Evolutionary conservation across 192 early-diverging fungal species (phyloP).

Genomic region (Podila epicladia): DNA sequence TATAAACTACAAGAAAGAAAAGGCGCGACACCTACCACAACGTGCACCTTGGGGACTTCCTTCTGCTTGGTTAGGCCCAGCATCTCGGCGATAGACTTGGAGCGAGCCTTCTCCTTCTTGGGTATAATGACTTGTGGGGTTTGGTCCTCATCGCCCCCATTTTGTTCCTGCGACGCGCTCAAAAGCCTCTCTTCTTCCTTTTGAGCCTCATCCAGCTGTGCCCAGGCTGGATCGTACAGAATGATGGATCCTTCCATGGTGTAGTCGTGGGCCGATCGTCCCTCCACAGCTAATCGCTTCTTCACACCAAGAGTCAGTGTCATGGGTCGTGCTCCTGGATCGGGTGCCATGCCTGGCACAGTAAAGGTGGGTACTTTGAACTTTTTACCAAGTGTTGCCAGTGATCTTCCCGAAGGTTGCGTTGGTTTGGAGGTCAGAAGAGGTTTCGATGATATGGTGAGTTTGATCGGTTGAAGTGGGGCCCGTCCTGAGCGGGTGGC

Average conservation of each 20-base stretch:
- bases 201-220: conserved; percentile 60
- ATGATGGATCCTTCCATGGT: conserved; percentile 86
- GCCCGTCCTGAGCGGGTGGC: conserved; percentile 33
- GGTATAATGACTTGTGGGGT: conserved; percentile 49
- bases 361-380: conserved; percentile 57
- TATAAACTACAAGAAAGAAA: neutral
- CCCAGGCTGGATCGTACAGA: conserved; percentile 78
- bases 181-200: conserved; percentile 50
- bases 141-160: conserved; percentile 17
- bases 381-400: conserved; percentile 14
- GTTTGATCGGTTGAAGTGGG: conserved; percentile 8
- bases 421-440: conserved; percentile 10
- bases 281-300: conserved; percentile 31
- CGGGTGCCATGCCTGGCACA: conserved; percentile 23
- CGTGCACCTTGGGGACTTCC: conserved; percentile 64
- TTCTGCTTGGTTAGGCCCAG: conserved; percentile 58
- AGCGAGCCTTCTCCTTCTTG: conserved; percentile 58
- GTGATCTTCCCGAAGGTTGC: neutral
- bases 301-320: conserved; percentile 20
- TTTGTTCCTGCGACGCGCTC: conserved; percentile 32
- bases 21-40: conserved; percentile 64
- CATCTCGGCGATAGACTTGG: conserved; percentile 63
- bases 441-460: conserved; percentile 42
- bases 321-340: neutral
- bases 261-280: conserved; percentile 83